phyloP scores from a whole-genome alignment of 805 yeast species.

The Alloascoidea hylecoeti region DNA sequence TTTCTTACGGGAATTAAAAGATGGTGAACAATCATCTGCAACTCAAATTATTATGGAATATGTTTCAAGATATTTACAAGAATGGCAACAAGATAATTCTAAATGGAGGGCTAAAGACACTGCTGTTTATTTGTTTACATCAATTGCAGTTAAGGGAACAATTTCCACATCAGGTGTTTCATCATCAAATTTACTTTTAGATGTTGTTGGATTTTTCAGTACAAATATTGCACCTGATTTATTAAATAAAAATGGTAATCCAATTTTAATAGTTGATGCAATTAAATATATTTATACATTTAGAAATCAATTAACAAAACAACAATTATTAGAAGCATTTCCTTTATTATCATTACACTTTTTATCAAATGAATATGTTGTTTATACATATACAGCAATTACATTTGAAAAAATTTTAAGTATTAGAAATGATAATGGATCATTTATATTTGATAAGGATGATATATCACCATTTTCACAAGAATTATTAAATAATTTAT shows the following conservation, averaged over 20 bases:
- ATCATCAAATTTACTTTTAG: slow-evolving; percentile 70
- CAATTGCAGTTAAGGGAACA: slow-evolving; percentile 84
- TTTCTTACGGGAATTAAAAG: slow-evolving; percentile 75
- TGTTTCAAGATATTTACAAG: slow-evolving; percentile 50
- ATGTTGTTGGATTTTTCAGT: slow-evolving; percentile 76
- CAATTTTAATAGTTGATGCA: slow-evolving; percentile 83
- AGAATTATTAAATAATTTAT: slow-evolving; percentile 49
- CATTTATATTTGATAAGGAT: slow-evolving; percentile 47
- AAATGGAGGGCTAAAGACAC: slow-evolving; percentile 84
- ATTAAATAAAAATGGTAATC: slow-evolving; percentile 38
- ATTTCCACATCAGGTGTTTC: slow-evolving; percentile 81
- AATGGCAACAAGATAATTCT: slow-evolving; percentile 24
- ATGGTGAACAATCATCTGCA: slow-evolving; percentile 56
- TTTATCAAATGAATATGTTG: slow-evolving; percentile 54
- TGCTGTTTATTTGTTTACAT: slow-evolving; percentile 72
- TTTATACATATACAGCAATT: slow-evolving; percentile 86
- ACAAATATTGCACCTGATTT: slow-evolving; percentile 75
- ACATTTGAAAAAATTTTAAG: slow-evolving; percentile 83
- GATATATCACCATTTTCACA: slow-evolving; percentile 54
- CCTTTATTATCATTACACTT: slow-evolving; percentile 68
- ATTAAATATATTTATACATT: slow-evolving; percentile 81
- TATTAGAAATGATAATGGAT: slow-evolving; percentile 29
- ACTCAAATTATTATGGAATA: slow-evolving; percentile 66
- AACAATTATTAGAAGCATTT: slow-evolving; percentile 64
- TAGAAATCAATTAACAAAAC: slow-evolving; percentile 85